These are phyloP conservation scores for Ilex aquifolium DNA, from an alignment of 257 asterid genomes.

Conservation along the genomic window DNA sequence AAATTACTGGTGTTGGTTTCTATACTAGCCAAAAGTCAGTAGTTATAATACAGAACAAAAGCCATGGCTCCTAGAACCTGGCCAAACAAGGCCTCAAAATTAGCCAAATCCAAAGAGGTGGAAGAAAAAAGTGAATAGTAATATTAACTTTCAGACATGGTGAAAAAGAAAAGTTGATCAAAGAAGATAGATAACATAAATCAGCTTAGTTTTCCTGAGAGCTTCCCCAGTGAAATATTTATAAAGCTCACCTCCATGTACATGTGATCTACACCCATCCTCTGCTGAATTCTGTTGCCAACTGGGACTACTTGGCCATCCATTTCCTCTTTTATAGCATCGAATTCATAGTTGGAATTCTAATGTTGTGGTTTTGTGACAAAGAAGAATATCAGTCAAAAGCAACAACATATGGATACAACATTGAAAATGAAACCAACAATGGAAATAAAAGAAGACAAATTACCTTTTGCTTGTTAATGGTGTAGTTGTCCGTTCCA, in stretches of 20 bases:
- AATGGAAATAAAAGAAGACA: slow-evolving; percentile 2
- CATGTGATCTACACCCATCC: slow-evolving; percentile 39
- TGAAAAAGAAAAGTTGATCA: too few relatives aligned
- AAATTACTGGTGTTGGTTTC: too few relatives aligned
- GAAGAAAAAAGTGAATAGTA: too few relatives aligned
- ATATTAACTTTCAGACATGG: too few relatives aligned
- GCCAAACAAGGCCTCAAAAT: too few relatives aligned
- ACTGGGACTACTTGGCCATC: slow-evolving; percentile 22
- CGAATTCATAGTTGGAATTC: slow-evolving; percentile 64
- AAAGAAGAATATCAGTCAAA: slow-evolving; percentile 13
- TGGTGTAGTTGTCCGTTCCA: slow-evolving; percentile 47
- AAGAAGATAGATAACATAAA: too few relatives aligned
- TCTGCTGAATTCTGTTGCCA: slow-evolving; percentile 29
- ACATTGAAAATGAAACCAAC: not conserved
- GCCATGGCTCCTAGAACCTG: too few relatives aligned
- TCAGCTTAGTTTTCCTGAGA: too few relatives aligned
- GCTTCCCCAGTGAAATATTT: too few relatives aligned
- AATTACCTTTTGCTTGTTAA: slow-evolving; percentile 54
- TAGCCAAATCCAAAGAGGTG: too few relatives aligned
- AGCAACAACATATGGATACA: not conserved
- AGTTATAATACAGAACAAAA: too few relatives aligned
- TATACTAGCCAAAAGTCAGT: too few relatives aligned
- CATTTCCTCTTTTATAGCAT: slow-evolving; percentile 73
- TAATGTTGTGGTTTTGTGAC: slow-evolving; percentile 17
- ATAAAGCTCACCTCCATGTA: slow-evolving; percentile 63